Conservation (phyloP, 2,329 filamentous ascomycete genomes). For the Alternaria longipes region DNA sequence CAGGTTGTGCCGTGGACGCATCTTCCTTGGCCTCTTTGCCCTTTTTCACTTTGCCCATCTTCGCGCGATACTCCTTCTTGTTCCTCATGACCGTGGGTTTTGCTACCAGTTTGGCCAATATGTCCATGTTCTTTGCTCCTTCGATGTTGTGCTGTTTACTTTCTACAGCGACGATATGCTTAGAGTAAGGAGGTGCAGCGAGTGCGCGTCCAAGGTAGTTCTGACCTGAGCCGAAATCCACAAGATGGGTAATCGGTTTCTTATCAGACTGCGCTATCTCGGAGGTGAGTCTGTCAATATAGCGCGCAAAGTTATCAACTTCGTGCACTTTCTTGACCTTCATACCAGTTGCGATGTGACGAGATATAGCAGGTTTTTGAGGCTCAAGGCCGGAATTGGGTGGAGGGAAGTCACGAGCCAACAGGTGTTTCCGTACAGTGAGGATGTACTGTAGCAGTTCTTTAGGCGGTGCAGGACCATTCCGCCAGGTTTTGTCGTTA, state of each 20-base stretch:
- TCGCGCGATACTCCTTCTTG: slow-evolving; percentile 77
- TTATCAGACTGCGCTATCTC: slow-evolving; percentile 54
- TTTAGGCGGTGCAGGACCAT: slow-evolving; percentile 56
- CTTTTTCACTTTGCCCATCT: slow-evolving; percentile 54
- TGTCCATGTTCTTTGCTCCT: slow-evolving; percentile 83
- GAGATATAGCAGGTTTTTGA: slow-evolving; percentile 68
- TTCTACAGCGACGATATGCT: slow-evolving; percentile 89
- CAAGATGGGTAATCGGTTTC: slow-evolving; percentile 77
- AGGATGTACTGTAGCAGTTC: slow-evolving; percentile 76
- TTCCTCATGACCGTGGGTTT: slow-evolving; percentile 79
- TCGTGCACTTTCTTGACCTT: slow-evolving; percentile 96
- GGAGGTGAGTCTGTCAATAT: slow-evolving; percentile 73
- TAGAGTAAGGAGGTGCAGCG: slow-evolving; percentile 84
- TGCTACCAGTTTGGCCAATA: slow-evolving; percentile 78
- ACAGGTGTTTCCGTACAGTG: slow-evolving; percentile 73
- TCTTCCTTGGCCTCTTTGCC: slow-evolving; percentile 43
- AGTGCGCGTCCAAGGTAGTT: slow-evolving; percentile 93
- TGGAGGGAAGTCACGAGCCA: slow-evolving; percentile 68
- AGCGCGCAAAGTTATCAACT: slow-evolving; percentile 88
- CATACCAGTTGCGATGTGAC: slow-evolving; percentile 86
- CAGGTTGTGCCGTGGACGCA: slow-evolving; percentile 14
- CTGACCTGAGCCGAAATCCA: slow-evolving; percentile 96
- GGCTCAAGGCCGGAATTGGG: slow-evolving; percentile 30
- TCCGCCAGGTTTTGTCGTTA: slow-evolving; percentile 50
- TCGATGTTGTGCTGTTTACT: slow-evolving; percentile 85